Conservation (phyloP, 768 basidiomycete species). For the Strobilomyces confusus region DNA sequence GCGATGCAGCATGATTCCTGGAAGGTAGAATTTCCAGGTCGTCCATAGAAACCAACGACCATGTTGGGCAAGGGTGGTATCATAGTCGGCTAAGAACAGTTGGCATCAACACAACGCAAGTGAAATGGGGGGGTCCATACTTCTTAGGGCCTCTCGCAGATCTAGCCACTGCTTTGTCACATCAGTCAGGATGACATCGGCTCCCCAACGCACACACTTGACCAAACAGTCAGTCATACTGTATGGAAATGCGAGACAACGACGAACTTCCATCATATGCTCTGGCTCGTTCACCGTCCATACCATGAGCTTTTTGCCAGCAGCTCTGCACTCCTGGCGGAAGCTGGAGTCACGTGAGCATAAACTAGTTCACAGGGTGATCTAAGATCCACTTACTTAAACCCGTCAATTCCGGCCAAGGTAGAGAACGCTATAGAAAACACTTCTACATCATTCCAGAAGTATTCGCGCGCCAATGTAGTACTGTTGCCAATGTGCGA, state of each 20-base stretch:
- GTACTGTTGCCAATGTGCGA: constrained; percentile 81
- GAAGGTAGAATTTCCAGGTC: constrained; percentile 54
- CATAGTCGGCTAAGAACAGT: constrained; percentile 53
- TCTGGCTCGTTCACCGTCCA: constrained; percentile 94
- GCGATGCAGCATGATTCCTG: constrained; percentile 35
- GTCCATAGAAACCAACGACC: constrained; percentile 76
- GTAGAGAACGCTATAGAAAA: constrained; percentile 81
- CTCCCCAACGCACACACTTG: constrained; percentile 77
- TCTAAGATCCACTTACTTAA: constrained; percentile 41
- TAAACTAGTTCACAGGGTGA: not conserved
- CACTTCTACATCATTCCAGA: constrained; percentile 82
- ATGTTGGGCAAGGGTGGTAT: constrained; percentile 57
- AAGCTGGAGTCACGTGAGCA: constrained; percentile 49
- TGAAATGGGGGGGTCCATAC: constrained; percentile 34
- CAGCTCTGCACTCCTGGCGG: constrained; percentile 68
- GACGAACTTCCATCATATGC: constrained; percentile 83
- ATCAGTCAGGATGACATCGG: constrained; percentile 76
- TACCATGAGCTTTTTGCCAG: constrained; percentile 83
- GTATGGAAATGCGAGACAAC: not conserved
- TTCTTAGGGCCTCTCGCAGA: constrained; percentile 51
- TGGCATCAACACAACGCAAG: not conserved
- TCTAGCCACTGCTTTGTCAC: constrained; percentile 65
- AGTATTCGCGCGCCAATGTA: constrained; percentile 73
- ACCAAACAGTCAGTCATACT: constrained; percentile 2
- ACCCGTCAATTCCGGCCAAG: constrained; percentile 70